Conservation (phyloP, 331 rosid species). For the Erythrophleum ivorense region DNA sequence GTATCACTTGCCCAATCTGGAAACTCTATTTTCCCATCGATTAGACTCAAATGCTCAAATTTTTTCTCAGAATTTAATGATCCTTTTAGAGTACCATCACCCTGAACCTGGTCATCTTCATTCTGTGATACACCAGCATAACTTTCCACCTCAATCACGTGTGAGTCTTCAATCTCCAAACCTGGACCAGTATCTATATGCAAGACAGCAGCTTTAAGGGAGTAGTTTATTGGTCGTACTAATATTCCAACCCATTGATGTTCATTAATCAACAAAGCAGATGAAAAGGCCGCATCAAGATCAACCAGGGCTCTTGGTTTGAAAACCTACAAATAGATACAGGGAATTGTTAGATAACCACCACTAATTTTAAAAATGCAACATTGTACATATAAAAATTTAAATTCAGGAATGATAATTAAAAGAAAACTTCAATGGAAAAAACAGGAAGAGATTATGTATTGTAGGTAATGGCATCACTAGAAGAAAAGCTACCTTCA, state of each 20-base stretch:
- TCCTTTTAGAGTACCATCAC: slow-evolving; percentile 19
- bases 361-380: neutral
- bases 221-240: slow-evolving; percentile 85
- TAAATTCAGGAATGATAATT: neutral
- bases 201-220: slow-evolving; percentile 88
- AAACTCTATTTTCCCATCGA: slow-evolving; percentile 78
- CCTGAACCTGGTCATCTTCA: slow-evolving; percentile 36
- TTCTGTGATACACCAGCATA: slow-evolving; percentile 48
- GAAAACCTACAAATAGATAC: slow-evolving; percentile 61
- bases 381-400: neutral
- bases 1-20: slow-evolving; percentile 93
- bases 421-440: neutral
- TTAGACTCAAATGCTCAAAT: slow-evolving; percentile 14
- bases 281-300: slow-evolving; percentile 89
- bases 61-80: neutral
- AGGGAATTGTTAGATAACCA: slow-evolving; percentile 4
- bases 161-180: slow-evolving; percentile 72
- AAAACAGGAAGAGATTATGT: neutral
- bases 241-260: slow-evolving; percentile 92
- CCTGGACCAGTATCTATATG: slow-evolving; percentile 97
- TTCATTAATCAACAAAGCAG: slow-evolving; percentile 93
- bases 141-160: slow-evolving; percentile 84
- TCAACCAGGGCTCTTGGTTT: slow-evolving; percentile 96
- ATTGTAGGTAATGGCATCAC: neutral
- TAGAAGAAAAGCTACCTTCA: slow-evolving; percentile 70